Evolutionary conservation across 768 basidiomycete genomes (phyloP).

Genomic region (Suillus subluteus): DNA sequence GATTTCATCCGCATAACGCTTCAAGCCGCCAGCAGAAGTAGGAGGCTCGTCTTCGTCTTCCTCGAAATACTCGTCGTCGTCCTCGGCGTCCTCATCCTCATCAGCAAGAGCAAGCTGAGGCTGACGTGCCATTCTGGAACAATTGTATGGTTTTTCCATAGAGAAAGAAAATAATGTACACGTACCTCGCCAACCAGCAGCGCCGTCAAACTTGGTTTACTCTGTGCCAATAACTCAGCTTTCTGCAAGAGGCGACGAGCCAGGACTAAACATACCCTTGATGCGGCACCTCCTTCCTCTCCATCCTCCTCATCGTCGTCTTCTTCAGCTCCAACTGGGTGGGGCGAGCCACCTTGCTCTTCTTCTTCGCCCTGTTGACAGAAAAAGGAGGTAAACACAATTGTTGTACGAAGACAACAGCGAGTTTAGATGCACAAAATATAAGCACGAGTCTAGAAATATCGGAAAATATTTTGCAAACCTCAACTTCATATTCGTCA

Average conservation of each 20-base stretch:
- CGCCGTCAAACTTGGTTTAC: constrained; percentile 26
- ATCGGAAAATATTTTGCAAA: constrained; percentile 14
- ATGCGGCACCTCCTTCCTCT: constrained; percentile 3
- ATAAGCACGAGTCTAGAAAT: neutral
- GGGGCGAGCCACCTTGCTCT: constrained; percentile 1
- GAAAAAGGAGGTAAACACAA: neutral
- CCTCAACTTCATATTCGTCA: constrained; percentile 31
- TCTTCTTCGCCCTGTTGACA: constrained; percentile 25
- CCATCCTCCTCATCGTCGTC: constrained; percentile 27
- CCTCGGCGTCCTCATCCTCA: constrained; percentile 20
- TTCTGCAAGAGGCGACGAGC: constrained; percentile 3
- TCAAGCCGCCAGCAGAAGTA: constrained; percentile 21
- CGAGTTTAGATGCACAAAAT: constrained; percentile 1
- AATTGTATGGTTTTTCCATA: neutral
- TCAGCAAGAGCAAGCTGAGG: neutral
- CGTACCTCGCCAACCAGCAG: constrained; percentile 26
- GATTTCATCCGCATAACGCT: constrained; percentile 31
- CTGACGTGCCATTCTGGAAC: constrained; percentile 20
- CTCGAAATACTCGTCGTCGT: constrained; percentile 25
- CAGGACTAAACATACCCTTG: constrained; percentile 18
- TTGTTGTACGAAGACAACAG: neutral
- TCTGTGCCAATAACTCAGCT: constrained; percentile 1
- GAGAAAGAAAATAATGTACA: neutral
- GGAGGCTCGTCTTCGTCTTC: constrained; percentile 20
- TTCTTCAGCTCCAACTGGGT: neutral